Conservation (phyloP, 2,329 filamentous ascomycete species). For the Aureobasidium sp. region DNA sequence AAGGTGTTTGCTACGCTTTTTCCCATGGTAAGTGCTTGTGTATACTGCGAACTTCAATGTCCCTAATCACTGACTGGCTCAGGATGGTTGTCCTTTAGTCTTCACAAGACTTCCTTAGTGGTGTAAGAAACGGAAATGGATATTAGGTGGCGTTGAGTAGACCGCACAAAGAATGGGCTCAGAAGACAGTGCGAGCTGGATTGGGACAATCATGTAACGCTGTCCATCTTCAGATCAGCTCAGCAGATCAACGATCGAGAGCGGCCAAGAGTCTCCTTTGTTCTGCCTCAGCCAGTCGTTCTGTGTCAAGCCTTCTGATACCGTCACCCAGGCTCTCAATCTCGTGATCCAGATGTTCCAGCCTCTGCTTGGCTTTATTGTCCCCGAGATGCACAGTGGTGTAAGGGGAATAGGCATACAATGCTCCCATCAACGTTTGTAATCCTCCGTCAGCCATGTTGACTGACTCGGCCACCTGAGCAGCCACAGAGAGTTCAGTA, state of each 20-base stretch:
- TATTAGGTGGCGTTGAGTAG: background rate
- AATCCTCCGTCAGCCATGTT: constrained; percentile 32
- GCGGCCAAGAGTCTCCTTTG: constrained; percentile 19
- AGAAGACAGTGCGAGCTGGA: too few species aligned
- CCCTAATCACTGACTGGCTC: background rate
- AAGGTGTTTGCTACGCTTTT: constrained; percentile 98
- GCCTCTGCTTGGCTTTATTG: constrained; percentile 21
- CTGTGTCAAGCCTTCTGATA: constrained; percentile 30
- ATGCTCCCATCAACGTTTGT: constrained; percentile 30
- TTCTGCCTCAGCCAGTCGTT: constrained; percentile 20
- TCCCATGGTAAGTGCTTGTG: constrained; percentile 63
- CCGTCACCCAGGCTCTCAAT: constrained; percentile 33
- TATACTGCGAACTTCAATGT: background rate
- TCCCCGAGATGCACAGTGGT: constrained; percentile 22
- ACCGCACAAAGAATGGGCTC: too few species aligned
- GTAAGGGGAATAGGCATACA: constrained; percentile 31
- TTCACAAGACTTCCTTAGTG: background rate
- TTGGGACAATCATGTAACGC: too few species aligned
- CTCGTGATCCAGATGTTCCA: constrained; percentile 32
- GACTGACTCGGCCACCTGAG: constrained; percentile 30
- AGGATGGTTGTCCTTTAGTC: constrained; percentile 4
- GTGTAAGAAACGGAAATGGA: background rate
- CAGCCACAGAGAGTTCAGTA: constrained; percentile 28
- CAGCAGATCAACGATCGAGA: background rate
- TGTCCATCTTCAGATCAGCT: too few species aligned